Evolutionary conservation across 805 yeast genomes (phyloP).

Genomic region (Scheffersomyces stipitis): DNA sequence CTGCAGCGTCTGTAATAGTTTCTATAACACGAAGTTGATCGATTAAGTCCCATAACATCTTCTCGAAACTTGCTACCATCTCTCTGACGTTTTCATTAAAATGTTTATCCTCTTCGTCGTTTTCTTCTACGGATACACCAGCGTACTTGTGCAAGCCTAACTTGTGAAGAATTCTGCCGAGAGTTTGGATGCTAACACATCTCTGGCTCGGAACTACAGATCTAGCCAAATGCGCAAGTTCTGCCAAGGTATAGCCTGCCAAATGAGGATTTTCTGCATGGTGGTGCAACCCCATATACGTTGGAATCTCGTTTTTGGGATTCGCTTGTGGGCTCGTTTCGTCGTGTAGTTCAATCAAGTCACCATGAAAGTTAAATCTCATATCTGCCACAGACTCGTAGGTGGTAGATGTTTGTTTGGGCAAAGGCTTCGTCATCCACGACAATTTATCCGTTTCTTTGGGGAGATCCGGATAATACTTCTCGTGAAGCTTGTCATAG

Average conservation of each 20-base stretch:
- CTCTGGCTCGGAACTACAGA: conserved; percentile 84
- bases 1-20: conserved; percentile 64
- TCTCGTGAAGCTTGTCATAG: conserved; percentile 73
- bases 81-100: conserved; percentile 24
- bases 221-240: conserved; percentile 74
- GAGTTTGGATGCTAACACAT: conserved; percentile 77
- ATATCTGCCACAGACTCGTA: conserved; percentile 63
- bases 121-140: conserved; percentile 46
- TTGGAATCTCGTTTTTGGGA: conserved; percentile 37
- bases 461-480: conserved; percentile 88
- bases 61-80: conserved; percentile 42
- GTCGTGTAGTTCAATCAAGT: conserved; percentile 54
- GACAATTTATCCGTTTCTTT: conserved; percentile 75
- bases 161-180: conserved; percentile 85
- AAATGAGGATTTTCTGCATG: conserved; percentile 85
- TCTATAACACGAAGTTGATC: conserved; percentile 63
- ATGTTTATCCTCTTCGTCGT: conserved; percentile 39
- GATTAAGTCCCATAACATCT: conserved; percentile 69
- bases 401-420: conserved; percentile 38
- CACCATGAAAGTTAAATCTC: conserved; percentile 87
- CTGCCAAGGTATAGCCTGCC: conserved; percentile 90
- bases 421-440: conserved; percentile 83
- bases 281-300: conserved; percentile 78
- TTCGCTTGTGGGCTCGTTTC: conserved; percentile 15
- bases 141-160: conserved; percentile 64